These are phyloP conservation scores for Penicillium olsonii DNA, from an alignment of 2,329 filamentous ascomycete species.

Conservation along the genomic window DNA sequence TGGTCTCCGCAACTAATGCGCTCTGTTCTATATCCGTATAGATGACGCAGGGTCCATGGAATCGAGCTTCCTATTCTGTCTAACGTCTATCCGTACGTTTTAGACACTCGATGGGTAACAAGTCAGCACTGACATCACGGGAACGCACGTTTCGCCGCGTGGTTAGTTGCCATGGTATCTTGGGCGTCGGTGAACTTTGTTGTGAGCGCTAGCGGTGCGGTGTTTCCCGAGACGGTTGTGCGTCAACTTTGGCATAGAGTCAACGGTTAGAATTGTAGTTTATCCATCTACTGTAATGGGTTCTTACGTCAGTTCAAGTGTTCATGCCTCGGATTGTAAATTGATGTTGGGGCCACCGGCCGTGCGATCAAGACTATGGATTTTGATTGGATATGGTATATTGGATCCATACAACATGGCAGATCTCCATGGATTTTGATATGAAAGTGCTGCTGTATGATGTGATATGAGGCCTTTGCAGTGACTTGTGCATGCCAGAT, in stretches of 20 bases:
- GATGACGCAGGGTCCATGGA: neutral
- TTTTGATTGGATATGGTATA: neutral
- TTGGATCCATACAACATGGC: neutral
- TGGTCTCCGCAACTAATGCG: neutral
- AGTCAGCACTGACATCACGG: too few species aligned
- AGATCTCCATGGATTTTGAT: neutral
- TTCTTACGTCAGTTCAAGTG: neutral
- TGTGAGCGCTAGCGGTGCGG: neutral
- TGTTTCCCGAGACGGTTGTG: neutral
- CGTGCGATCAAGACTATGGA: neutral
- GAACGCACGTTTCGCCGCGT: neutral
- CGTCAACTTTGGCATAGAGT: neutral
- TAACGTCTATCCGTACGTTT: neutral
- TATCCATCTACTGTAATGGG: neutral
- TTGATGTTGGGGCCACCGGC: neutral
- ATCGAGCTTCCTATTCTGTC: neutral
- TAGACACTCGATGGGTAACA: too few species aligned
- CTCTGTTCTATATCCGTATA: neutral
- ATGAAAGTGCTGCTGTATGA: neutral
- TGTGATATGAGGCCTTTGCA: neutral
- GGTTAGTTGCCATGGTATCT: conserved; percentile 1
- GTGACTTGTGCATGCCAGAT: neutral
- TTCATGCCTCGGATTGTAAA: neutral
- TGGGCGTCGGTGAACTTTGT: neutral
- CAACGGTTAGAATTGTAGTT: neutral